Base-by-base conservation (phyloP, 2,329 filamentous ascomycete species). In the Simplicillium sp. region DNA sequence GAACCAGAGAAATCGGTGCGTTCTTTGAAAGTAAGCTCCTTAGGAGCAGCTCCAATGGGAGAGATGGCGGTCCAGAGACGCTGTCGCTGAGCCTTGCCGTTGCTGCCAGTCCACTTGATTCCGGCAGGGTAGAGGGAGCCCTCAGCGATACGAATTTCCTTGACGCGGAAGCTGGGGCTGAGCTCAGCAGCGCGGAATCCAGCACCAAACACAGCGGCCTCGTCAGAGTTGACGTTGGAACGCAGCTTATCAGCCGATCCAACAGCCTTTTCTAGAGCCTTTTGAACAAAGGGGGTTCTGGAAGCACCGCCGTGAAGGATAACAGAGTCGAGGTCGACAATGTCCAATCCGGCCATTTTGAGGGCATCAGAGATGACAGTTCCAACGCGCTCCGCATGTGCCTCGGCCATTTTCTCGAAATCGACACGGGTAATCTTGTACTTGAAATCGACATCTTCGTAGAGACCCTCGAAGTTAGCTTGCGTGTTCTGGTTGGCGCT, bases 91-190 rank as follows among this genome's bases (percentile, higher is more conserved):
- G 77, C 68, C 66, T 90, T 85, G 33, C 77, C 74, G 47, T 84
- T 79, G 43, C 77, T 71, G 44, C 68, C 70, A 31, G 68, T 77
- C 77, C 87, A 95, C 59, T 82, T 84, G 53, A 95, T 75, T 42
- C 80, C 80, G 20, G 84, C 75, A 2, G 80, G 69, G 58, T 92
- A 96, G 34, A 73, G 72, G 34, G 85, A 76, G 16, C 75, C 78
- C 53, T 98, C 92, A n/a, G 70, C 74, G 39, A 85, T 78, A 44
- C 85, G 76, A 49, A 98, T 98, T 57, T 97, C 92, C 73, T 97
- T 98, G 57, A 98, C 92, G 46, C 88, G 83, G 79, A 98, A 98
- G 59, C 85, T 90, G 33, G 90, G 88, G 64, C 87, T 96, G 44
- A 98, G 73, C 51, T 87, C 80, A 39, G 92, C 92, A 38, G 87